These are phyloP conservation scores for Saccharomyces hybrid DNA, from an alignment of 1,139 yeast genomes.

Conservation along the genomic window DNA sequence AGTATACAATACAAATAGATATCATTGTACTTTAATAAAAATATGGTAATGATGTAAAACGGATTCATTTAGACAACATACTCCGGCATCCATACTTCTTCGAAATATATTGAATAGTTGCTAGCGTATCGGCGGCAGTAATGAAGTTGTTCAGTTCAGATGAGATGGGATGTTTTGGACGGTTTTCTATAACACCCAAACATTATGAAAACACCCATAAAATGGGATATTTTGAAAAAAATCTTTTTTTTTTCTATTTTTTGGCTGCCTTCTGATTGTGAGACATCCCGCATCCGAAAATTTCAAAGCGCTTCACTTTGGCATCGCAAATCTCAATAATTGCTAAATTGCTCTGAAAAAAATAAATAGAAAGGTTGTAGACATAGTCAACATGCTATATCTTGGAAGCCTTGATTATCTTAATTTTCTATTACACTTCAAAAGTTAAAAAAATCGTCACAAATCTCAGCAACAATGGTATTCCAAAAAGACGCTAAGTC, in stretches of 20 bases:
- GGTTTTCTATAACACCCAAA: no score
- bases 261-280: background rate
- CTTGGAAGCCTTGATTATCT: background rate
- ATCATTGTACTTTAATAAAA: background rate
- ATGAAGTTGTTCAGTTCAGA: no score
- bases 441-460: background rate
- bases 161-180: no score
- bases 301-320: background rate
- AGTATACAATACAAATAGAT: background rate
- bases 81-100: background rate
- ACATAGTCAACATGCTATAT: background rate
- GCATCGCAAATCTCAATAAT: background rate
- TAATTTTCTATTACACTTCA: background rate
- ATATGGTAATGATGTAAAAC: background rate
- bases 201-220: no score
- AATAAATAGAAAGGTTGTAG: background rate
- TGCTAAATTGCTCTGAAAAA: background rate
- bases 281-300: background rate
- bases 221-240: no score
- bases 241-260: background rate
- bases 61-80: background rate
- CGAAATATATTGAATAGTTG: background rate
- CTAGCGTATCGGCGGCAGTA: no score
- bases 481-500: constrained; percentile 65
- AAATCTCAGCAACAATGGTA: constrained; percentile 43